Base-by-base conservation (phyloP, 148 eudicot genomes). In the Heliamphora exappendiculata region DNA sequence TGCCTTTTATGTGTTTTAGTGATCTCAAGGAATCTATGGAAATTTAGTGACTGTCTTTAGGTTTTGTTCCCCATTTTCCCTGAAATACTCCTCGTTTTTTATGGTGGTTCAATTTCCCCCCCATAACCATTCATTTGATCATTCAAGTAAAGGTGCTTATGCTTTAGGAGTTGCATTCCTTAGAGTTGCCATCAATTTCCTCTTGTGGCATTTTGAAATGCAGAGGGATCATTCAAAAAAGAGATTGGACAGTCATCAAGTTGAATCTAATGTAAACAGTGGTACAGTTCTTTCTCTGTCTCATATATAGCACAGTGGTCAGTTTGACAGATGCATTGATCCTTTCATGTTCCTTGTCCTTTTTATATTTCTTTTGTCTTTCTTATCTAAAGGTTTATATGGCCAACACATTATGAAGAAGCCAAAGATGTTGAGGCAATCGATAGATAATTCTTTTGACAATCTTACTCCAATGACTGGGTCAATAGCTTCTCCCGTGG, bases 401-500 rank as follows among this genome's bases (percentile, higher is more conserved):
- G 96, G 87, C 58, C 91, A 87, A 69, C 89, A 76, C 44, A 69
- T 81, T 62, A 75, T 82, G 69, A 92, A 90, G 85, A 89, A 88
- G 87, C 92, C 79, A 41, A 89, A 92, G 91, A 70, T 84, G 72
- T 72, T 83, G 72, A 89, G 86, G 83, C 90, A 88, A 37, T 83
- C 91, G 31, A 78, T 85, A 51, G 97, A 90, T 81, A 87, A 77
- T 79, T 87, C 94, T 74, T 84, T 89, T 82, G 96, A 89, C 75
- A 90, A 85, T 70, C 65, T 75, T 45, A 71, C 78, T 36, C 92
- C 92, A 66, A 76, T 86, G 82, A 76, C 83, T 75, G 92, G 96
- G 66, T 89, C 94, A 62, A 79, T 85, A 77, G 87, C 97, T 74
- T 94, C 97, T 82, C 97, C 98, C 7, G 92, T 84, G 76, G 88